Evolutionary conservation across 176 grass and related monocot species (phyloP), one percentile per base, ranked within the genome.

Genomic region (Cymbopogon citratus): DNA sequence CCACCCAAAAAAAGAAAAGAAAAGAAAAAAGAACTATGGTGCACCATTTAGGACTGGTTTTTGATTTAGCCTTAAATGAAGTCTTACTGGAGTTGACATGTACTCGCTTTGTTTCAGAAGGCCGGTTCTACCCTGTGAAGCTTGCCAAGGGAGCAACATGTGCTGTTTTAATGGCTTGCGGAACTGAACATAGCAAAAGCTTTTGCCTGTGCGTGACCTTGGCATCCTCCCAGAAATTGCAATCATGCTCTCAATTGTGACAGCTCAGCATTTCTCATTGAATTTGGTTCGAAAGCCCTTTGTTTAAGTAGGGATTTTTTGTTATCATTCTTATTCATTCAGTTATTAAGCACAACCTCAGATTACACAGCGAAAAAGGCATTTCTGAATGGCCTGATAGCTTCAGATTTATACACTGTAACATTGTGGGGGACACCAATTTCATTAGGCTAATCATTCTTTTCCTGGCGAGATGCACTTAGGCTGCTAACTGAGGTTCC

Each of bases 111-210:
- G 10, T 80, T 87, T 79, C 82, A 89, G 89, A 86, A 89, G 86
- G 76, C 3, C 86, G 77, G 16, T 64, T 57, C 43, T 48, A 40
- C 79, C 45, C 64, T 31, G 87, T 63, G 56, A 85, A 81, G 46
- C 64, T 92, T 57, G 51, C 35, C 12, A 88, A 74, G 66, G 75
- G 79, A 72, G 88, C 83, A 21, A 90, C 83, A 34, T 60, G 81
- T 75, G 74, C 59, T 43, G 82, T 89, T 86, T 79, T 83, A 74
- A 51, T 69, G 35, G 59, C 57, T 23, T 89, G 65, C 83, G 90
- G 90, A 52, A 91, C 86, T 86, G 69, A 89, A 60, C 81, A 87
- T 66, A 73, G 84, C 41, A 89, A 83, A 91, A 80, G 12, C 76
- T 9, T 43, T 80, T 77, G 78, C 81, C 84, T 87, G 60, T 86